Conservation (phyloP, 108 stramenopile genomes). For the Pseudonitzschia multistriata region DNA sequence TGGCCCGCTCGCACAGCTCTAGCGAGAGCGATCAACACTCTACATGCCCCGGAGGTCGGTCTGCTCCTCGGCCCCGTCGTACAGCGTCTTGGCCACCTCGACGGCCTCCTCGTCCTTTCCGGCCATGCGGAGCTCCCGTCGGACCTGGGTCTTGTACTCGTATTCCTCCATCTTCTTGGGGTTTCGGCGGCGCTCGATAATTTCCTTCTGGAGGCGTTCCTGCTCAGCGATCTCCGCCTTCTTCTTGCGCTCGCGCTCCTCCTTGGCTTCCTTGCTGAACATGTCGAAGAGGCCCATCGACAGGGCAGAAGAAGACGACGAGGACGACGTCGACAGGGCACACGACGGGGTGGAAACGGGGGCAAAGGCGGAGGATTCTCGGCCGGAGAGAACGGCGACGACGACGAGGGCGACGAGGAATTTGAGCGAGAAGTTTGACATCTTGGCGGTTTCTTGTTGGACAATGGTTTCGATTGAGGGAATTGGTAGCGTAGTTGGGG, state of each 20-base stretch:
- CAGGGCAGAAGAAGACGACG: neutral
- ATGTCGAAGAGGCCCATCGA: conserved; percentile 59
- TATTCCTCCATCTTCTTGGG: conserved; percentile 46
- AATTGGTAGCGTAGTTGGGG: neutral
- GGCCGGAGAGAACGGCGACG: neutral
- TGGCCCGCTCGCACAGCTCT: too few species aligned
- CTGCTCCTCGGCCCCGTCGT: conserved; percentile 20
- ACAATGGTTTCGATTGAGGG: neutral
- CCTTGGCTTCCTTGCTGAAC: conserved; percentile 44
- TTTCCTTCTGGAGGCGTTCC: conserved; percentile 44
- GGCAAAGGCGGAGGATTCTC: neutral
- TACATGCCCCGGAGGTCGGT: conserved; percentile 23
- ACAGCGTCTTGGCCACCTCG: conserved; percentile 8
- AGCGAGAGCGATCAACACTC: neutral
- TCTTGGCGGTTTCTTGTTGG: neutral
- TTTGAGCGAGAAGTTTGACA: neutral
- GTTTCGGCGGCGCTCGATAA: conserved; percentile 50
- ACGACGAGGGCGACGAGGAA: neutral
- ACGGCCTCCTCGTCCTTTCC: conserved; percentile 24
- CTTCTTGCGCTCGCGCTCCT: conserved; percentile 36
- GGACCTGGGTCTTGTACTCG: conserved; percentile 27
- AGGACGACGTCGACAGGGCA: neutral
- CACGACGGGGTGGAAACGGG: neutral
- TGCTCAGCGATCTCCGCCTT: conserved; percentile 44
- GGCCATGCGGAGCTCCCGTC: conserved; percentile 31